phyloP scores from a whole-genome alignment of 345 rosid species.

The Eucalyptus polybractea region DNA sequence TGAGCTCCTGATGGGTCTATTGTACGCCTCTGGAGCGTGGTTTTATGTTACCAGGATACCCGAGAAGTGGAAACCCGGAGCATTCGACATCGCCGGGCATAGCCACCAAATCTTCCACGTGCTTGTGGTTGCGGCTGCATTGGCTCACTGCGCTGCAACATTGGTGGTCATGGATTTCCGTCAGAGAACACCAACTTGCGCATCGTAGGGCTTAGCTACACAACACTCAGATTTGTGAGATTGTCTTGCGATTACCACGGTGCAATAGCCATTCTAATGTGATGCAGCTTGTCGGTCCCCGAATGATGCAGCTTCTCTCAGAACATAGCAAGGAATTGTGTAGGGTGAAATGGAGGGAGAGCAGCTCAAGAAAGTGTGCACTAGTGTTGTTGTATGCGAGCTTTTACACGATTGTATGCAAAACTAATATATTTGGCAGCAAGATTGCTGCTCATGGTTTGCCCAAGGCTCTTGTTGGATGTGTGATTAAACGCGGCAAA shows the following conservation, averaged over 20 bases:
- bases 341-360: neutral
- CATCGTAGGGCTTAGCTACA: neutral
- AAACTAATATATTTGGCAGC: neutral
- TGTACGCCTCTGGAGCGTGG: conserved; percentile 61
- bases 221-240: neutral
- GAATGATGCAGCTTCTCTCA: neutral
- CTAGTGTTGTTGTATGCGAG: neutral
- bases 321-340: neutral
- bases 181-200: conserved; percentile 43
- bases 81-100: conserved; percentile 91
- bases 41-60: conserved; percentile 68
- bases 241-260: neutral
- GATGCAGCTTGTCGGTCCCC: neutral
- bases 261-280: neutral
- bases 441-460: neutral
- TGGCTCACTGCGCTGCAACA: conserved; percentile 75
- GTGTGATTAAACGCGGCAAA: neutral
- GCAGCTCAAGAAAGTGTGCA: neutral
- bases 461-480: neutral
- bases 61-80: conserved; percentile 87
- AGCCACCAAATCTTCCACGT: conserved; percentile 96
- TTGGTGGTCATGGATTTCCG: conserved; percentile 71
- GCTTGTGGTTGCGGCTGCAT: conserved; percentile 78
- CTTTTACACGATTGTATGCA: neutral
- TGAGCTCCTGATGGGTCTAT: conserved; percentile 70